Evolutionary conservation across 2,329 filamentous ascomycete genomes (phyloP).

Genomic region (Colletotrichum godetiae): DNA sequence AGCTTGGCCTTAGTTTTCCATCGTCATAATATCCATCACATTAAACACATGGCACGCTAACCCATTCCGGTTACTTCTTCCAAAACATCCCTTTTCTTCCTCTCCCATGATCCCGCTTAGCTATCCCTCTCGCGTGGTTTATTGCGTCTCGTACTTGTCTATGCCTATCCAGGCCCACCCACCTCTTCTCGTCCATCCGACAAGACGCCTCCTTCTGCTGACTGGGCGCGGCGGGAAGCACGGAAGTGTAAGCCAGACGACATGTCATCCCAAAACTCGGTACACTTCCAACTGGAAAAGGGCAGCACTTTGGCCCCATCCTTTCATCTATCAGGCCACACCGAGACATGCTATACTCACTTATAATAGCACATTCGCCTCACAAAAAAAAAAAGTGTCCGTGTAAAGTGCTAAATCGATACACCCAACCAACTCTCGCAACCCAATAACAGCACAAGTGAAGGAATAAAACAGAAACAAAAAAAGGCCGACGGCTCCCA

Average conservation of each 20-base stretch:
- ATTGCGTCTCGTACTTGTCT: background rate
- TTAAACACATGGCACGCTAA: conserved; percentile 1
- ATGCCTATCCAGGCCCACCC: background rate
- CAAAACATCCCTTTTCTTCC: background rate
- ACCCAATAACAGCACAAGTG: background rate
- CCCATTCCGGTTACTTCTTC: background rate
- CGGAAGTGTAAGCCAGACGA: background rate
- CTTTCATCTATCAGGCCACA: background rate
- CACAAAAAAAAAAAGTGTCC: background rate
- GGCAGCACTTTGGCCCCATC: background rate
- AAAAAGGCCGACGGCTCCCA: background rate
- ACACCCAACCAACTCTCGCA: too few relatives aligned
- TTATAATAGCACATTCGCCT: background rate
- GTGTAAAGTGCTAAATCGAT: background rate
- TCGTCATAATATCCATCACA: background rate
- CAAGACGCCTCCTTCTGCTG: background rate
- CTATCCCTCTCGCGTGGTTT: background rate
- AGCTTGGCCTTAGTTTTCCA: background rate
- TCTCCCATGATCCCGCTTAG: background rate
- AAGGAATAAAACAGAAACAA: background rate
- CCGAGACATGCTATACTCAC: background rate
- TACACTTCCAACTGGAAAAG: background rate
- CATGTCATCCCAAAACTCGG: conserved; percentile 21
- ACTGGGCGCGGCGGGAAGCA: background rate
- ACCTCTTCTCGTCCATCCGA: background rate